phyloP scores from a whole-genome alignment of 2,329 filamentous ascomycete species.

The Hymenotorrendiella dingleyae region DNA sequence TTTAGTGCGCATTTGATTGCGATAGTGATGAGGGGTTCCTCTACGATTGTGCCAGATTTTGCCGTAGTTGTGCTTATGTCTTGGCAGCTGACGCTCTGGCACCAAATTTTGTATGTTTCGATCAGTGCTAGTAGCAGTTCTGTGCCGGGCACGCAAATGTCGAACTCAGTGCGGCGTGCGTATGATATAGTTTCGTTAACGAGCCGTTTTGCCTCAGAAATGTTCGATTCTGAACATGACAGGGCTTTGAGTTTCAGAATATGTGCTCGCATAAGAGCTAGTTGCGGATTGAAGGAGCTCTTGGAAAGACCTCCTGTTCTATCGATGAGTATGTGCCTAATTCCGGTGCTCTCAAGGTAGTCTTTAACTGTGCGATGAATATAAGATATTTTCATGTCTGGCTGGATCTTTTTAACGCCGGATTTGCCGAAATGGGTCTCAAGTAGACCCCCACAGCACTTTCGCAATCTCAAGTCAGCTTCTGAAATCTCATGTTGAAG shows the following conservation, averaged over 20 bases:
- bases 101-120: not conserved
- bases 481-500: not conserved
- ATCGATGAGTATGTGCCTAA: not conserved
- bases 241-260: not conserved
- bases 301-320: not conserved
- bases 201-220: not conserved
- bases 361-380: slow-evolving; percentile 2
- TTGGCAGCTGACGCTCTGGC: not conserved
- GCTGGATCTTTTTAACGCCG: not conserved
- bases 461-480: not conserved
- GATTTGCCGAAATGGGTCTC: not conserved
- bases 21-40: not conserved
- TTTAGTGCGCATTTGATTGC: not conserved
- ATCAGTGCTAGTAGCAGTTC: not conserved
- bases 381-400: not conserved
- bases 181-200: not conserved
- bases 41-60: not conserved
- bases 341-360: not conserved
- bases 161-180: not conserved
- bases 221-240: not conserved
- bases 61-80: not conserved
- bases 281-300: not conserved
- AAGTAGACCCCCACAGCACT: not conserved
- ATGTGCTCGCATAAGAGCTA: slow-evolving; percentile 37
- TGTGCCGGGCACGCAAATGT: not conserved